Conservation (phyloP, 2,329 filamentous ascomycete species). For the Domatiomyces globalis region DNA sequence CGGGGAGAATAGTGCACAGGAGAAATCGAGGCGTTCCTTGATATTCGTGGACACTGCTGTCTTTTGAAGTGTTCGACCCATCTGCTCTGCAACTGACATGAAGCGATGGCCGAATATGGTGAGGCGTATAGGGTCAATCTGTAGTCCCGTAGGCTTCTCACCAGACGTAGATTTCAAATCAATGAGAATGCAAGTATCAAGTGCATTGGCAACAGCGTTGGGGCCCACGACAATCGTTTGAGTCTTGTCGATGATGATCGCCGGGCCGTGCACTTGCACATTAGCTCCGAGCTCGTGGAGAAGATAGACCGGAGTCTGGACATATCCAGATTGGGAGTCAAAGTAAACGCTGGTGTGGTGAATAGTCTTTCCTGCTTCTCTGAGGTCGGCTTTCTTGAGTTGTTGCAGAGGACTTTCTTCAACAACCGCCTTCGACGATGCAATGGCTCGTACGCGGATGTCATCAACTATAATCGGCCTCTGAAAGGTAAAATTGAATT, state of each 20-base stretch:
- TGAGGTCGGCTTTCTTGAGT: constrained; percentile 1
- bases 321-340: constrained; percentile 17
- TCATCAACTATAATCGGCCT: constrained; percentile 81
- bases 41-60: constrained; percentile 69
- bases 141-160: constrained; percentile 18
- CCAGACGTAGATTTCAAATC: constrained; percentile 16
- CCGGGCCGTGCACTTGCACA: constrained; percentile 21
- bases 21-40: constrained; percentile 68
- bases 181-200: constrained; percentile 27
- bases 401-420: constrained; percentile 54
- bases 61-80: constrained; percentile 66
- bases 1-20: constrained; percentile 65
- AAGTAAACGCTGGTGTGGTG: constrained; percentile 22
- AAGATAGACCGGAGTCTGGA: constrained; percentile 26
- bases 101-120: constrained; percentile 70
- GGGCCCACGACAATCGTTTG: constrained; percentile 34
- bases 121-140: constrained; percentile 62
- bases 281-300: constrained; percentile 24
- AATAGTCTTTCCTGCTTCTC: background rate
- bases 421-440: constrained; percentile 39
- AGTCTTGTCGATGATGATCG: constrained; percentile 27
- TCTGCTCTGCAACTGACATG: constrained; percentile 76
- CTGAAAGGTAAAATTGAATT: constrained; percentile 83
- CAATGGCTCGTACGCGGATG: constrained; percentile 67
- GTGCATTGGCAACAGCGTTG: constrained; percentile 24